phyloP scores from a whole-genome alignment of 169 alveolate genomes.

The Besnoitia besnoiti region DNA sequence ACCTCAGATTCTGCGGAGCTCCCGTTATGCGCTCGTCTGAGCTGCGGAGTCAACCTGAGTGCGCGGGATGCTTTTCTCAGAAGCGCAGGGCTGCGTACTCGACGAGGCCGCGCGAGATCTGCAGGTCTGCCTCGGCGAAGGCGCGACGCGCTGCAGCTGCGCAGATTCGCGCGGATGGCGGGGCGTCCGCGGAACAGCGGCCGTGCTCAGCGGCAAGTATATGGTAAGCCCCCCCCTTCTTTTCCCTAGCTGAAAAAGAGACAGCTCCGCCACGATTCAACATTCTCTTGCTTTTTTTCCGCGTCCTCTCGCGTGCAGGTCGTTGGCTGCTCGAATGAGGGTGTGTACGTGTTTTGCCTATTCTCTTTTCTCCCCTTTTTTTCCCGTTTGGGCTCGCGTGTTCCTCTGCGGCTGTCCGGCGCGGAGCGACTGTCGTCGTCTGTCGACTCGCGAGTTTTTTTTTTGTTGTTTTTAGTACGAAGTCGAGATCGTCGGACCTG shows the following conservation, averaged over 20 bases:
- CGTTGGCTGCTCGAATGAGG: background rate
- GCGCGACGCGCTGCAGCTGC: conserved; percentile 13
- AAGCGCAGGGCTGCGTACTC: background rate
- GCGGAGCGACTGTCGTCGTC: background rate
- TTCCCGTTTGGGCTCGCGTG: background rate
- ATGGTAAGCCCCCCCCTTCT: too few species aligned
- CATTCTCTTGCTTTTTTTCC: background rate
- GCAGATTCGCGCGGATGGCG: conserved; percentile 16
- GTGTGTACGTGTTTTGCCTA: background rate
- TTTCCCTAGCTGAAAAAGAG: background rate
- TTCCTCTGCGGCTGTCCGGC: background rate
- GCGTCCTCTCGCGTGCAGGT: background rate
- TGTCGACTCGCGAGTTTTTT: background rate
- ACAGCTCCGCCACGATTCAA: background rate
- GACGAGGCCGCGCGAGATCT: conserved; percentile 13
- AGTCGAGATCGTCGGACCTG: conserved; percentile 5
- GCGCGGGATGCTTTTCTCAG: background rate
- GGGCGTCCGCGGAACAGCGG: conserved; percentile 37
- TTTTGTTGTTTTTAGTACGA: background rate
- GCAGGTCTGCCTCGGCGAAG: conserved; percentile 24
- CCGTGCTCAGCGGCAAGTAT: background rate
- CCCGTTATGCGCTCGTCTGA: too few species aligned
- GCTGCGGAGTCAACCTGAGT: background rate
- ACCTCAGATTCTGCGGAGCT: too few species aligned
- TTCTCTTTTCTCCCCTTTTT: background rate